Conservation (phyloP, 1,139 yeast genomes). For the Candida gigantensis region DNA sequence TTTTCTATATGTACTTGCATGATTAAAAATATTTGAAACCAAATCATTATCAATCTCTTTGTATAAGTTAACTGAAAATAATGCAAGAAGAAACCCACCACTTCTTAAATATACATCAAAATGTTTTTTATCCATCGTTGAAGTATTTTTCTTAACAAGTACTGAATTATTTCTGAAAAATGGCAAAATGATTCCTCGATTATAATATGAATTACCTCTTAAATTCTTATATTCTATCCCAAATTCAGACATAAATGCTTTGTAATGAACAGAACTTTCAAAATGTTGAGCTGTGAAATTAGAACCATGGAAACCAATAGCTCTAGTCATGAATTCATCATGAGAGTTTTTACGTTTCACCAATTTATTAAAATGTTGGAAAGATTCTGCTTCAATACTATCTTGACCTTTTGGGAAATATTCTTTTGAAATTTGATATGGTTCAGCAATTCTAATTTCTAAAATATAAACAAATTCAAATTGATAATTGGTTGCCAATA, state of each 20-base stretch:
- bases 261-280: constrained; percentile 48
- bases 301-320: constrained; percentile 50
- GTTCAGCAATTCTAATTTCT: constrained; percentile 56
- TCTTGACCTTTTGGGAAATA: constrained; percentile 41
- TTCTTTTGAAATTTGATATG: constrained; percentile 38
- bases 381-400: constrained; percentile 47
- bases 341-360: constrained; percentile 26
- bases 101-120: constrained; percentile 50
- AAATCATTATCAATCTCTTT: constrained; percentile 39
- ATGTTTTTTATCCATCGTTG: constrained; percentile 15
- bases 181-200: constrained; percentile 54
- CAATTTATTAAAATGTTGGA: constrained; percentile 38
- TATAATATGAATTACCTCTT: constrained; percentile 30
- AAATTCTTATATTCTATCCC: constrained; percentile 49
- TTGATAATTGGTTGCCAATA: constrained; percentile 37
- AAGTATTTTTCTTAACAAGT: constrained; percentile 34
- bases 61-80: constrained; percentile 37
- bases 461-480: constrained; percentile 56
- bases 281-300: constrained; percentile 30
- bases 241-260: constrained; percentile 54
- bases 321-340: constrained; percentile 37
- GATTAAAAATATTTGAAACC: constrained; percentile 48
- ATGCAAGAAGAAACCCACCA: constrained; percentile 61
- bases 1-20: constrained; percentile 41
- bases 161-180: constrained; percentile 45